Conservation (phyloP, 441 rosid genomes). For the Flueggea neowawraea region DNA sequence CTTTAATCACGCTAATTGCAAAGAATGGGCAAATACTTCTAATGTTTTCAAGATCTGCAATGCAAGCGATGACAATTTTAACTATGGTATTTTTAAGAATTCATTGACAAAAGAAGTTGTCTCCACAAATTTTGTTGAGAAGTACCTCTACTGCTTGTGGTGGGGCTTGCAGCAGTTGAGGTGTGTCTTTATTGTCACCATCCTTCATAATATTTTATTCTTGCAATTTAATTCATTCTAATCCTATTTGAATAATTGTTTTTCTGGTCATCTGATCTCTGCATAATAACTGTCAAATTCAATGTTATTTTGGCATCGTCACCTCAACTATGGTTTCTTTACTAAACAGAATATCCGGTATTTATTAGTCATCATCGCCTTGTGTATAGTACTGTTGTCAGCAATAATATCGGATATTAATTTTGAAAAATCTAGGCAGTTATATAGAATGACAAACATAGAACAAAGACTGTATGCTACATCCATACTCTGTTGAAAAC, state of each 20-base stretch:
- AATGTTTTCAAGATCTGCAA: slow-evolving; percentile 60
- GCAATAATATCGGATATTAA: no score
- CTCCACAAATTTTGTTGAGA: slow-evolving; percentile 51
- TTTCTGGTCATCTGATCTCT: neutral
- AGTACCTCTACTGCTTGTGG: slow-evolving; percentile 94
- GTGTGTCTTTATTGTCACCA: slow-evolving; percentile 30
- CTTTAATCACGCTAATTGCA: slow-evolving; percentile 26
- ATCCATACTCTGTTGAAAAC: no score
- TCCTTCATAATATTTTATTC: slow-evolving; percentile 5
- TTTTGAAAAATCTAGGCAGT: no score
- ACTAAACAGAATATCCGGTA: no score
- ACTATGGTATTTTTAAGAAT: slow-evolving; percentile 69
- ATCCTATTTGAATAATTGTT: neutral
- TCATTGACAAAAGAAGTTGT: slow-evolving; percentile 68
- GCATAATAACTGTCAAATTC: no score
- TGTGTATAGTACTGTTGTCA: no score
- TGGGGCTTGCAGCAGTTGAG: slow-evolving; percentile 97
- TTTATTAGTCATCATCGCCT: no score
- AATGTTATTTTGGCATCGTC: no score
- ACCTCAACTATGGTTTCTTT: no score
- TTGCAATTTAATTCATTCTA: neutral
- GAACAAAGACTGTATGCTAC: no score
- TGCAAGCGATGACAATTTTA: slow-evolving; percentile 41
- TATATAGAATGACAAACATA: no score
- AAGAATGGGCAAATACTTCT: slow-evolving; percentile 56